Base-by-base conservation (phyloP, 345 rosid genomes). In the Linum tenue region DNA sequence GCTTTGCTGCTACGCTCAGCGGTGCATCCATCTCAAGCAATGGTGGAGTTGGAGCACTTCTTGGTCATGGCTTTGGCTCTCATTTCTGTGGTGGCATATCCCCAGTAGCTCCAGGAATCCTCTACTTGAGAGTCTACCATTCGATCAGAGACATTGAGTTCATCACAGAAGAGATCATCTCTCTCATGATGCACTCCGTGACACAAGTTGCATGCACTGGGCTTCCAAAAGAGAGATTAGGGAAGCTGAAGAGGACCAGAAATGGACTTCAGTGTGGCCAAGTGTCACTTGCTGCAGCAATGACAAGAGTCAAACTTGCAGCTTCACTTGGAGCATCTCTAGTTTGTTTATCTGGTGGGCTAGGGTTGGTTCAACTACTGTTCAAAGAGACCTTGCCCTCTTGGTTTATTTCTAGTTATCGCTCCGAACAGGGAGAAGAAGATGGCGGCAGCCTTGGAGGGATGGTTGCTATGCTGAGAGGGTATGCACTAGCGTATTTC, bases 251-350 rank as follows among this genome's bases (percentile, higher is more conserved):
- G 53, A 48, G 53, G 53, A 48, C 53, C 9, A 48, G 14, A 15
- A 48, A 48, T 48, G 53, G 53, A 48, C 14, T 48, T 7, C 14
- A 48, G 14, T 48, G 60, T 2, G 60, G 60, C 36, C 60, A 57
- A 37, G 37, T 37, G 38, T 76, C 79, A 5, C 67, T 62, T 22
- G 82, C 79, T 7, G 67, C 76, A 70, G 75, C 78, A 42, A 76
- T 70, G 73, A 76, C 80, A 41, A 86, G 75, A 76, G 85, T 80
- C 64, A 57, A 57, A 5, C 37, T 17, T 31, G 85, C 77, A 17
- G 88, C 84, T 51, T 42, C 68, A 41, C 76, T 84, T 48, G 91
- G 86, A n/a, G 82, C 85, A 56, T 70, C 88, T 81, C 86, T 86
- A 36, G 5, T 82, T 42, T 70, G 74, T 58, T 70, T 75, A 17